These are phyloP conservation scores for Aspergillus bridgeri DNA, from an alignment of 495 filamentous ascomycete species.

Conservation along the genomic window DNA sequence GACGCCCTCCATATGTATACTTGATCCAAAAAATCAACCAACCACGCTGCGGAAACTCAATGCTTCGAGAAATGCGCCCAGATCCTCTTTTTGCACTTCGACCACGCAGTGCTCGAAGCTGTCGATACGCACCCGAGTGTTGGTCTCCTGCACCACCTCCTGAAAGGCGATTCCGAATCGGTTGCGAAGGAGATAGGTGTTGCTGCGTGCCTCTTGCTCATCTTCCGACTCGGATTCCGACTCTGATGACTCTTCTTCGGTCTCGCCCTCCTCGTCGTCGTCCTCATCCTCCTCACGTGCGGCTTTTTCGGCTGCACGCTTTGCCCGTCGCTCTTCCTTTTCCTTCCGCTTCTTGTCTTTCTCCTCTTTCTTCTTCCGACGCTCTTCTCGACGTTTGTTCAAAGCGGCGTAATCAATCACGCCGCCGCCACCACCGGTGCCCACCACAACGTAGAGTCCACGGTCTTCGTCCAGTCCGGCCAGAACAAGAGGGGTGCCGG, in stretches of 20 bases:
- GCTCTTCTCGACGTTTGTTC: conserved; percentile 62
- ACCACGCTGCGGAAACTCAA: conserved; percentile 90
- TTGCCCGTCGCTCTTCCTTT: conserved; percentile 54
- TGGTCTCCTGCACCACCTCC: conserved; percentile 89
- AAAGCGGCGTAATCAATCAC: conserved; percentile 59
- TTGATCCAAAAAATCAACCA: conserved; percentile 48
- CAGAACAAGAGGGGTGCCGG: conserved; percentile 80
- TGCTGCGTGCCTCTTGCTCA: conserved; percentile 51
- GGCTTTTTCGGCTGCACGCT: conserved; percentile 40
- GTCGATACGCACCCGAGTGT: conserved; percentile 84
- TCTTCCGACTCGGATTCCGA: conserved; percentile 57
- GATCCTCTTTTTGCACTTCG: conserved; percentile 93
- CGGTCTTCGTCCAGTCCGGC: conserved; percentile 84
- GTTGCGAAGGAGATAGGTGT: conserved; percentile 70
- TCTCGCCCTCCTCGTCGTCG: conserved; percentile 28
- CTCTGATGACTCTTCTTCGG: conserved; percentile 50
- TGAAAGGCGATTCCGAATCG: conserved; percentile 94
- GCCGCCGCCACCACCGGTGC: conserved; percentile 71
- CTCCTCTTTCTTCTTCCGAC: conserved; percentile 56
- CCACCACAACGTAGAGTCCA: conserved; percentile 87
- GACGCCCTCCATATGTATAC: conserved; percentile 1
- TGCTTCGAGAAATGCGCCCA: conserved; percentile 85
- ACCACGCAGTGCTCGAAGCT: conserved; percentile 97
- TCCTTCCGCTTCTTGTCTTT: conserved; percentile 60
- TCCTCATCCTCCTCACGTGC: conserved; percentile 55